These are phyloP conservation scores for Cladophialophora carrionii DNA, from an alignment of 2,329 filamentous ascomycete genomes.

Conservation along the genomic window DNA sequence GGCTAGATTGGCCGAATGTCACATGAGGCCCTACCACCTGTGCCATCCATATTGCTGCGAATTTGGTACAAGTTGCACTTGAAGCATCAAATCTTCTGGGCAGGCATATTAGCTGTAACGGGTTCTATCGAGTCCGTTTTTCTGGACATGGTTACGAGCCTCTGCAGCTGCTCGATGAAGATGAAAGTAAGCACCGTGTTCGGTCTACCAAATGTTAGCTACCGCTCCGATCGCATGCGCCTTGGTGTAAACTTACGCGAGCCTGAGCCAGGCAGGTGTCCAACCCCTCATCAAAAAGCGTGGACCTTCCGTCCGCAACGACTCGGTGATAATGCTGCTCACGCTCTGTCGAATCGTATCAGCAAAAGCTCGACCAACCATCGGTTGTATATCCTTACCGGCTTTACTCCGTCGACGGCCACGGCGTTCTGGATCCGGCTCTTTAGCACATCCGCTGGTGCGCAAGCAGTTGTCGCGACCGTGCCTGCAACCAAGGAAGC, in stretches of 20 bases:
- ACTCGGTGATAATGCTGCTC: slow-evolving; percentile 26
- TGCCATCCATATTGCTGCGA: neutral
- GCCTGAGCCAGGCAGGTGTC: slow-evolving; percentile 32
- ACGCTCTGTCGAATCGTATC: slow-evolving; percentile 24
- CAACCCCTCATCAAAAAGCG: slow-evolving; percentile 30
- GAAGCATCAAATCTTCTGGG: slow-evolving; percentile 17
- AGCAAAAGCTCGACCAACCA: slow-evolving; percentile 2
- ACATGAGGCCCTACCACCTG: slow-evolving; percentile 42
- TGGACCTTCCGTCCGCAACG: slow-evolving; percentile 29
- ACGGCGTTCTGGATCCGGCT: slow-evolving; percentile 32
- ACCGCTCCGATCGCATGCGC: neutral
- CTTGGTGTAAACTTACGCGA: slow-evolving; percentile 23
- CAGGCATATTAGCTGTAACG: neutral
- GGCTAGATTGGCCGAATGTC: slow-evolving; percentile 49
- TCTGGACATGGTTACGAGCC: slow-evolving; percentile 35
- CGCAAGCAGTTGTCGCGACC: slow-evolving; percentile 32
- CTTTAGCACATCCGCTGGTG: slow-evolving; percentile 32
- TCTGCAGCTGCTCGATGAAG: slow-evolving; percentile 31
- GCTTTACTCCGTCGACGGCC: slow-evolving; percentile 25
- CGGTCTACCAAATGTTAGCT: slow-evolving; percentile 18
- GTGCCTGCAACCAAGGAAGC: slow-evolving; percentile 31
- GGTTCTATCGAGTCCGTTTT: slow-evolving; percentile 19
- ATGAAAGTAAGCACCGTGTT: slow-evolving; percentile 33
- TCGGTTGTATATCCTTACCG: slow-evolving; percentile 14
- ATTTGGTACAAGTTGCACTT: neutral